Base-by-base conservation (phyloP, 192 early-diverging fungal genomes). In the Lobulomyces angularis region DNA sequence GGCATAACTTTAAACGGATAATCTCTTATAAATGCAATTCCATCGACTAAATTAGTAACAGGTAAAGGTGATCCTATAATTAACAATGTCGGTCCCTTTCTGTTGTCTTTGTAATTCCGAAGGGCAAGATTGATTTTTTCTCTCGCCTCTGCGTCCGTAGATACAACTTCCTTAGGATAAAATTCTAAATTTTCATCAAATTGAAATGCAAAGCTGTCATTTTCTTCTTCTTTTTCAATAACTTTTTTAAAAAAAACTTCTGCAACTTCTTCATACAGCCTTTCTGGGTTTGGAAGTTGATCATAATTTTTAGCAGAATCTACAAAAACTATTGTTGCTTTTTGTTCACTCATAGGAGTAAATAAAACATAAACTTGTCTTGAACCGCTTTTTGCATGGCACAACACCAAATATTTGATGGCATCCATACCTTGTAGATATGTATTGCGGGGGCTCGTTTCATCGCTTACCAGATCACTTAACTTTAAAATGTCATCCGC, bases 1-100 rank as follows among this genome's bases (percentile, higher is more conserved):
- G 84, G 84, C 25, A 88, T 62, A 0, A 58, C 32, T 5, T 90
- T 56, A 18, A 67, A 58, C 1, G 94, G 91, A 43, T 88, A 85
- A 7, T 81, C 64, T 19, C 11, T 11, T 23, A 39, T 39, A 39
- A 11, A 11, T 32, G 21, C 46, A 27, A 41, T 46, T 21, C 60
- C 30, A 8, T 60, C 63, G 41, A 77, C 55, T 14, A 65, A 57
- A 31, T 80, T 47, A 21, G 41, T 56, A 5, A 58, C 46, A 5
- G 61, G 53, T 29, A 58, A 52, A 5, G 79, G 65, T 5, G 88
- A 80, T 40, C 86, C 82, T 26, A 88, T 50, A 4, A 81, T 66
- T 16, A 98, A 49, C 7, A 95, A 62, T 1, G 71, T 77, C 0
- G 90, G 65, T 1, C 76, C 80, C 3, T 63, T 56, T 16, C 65